A percentile compares a stretch with the other conserved stretches of the same genome.
These are phyloP conservation scores for Cystobasidium slooffiae DNA, from an alignment of 1,284 basidiomycete species.

Conservation along the genomic window DNA sequence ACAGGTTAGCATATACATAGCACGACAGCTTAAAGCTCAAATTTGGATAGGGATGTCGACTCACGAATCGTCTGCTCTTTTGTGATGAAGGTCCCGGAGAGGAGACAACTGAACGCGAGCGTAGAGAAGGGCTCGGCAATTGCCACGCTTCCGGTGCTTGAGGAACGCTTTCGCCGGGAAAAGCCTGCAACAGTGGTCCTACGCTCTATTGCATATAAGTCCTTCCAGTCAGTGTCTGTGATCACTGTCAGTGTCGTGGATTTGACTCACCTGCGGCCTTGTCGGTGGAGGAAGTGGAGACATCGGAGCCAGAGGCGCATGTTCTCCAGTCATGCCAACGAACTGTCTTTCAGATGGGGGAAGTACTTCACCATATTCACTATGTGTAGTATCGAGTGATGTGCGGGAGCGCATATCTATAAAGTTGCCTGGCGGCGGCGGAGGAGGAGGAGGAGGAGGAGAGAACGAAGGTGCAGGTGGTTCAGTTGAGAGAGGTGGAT, in stretches of 20 bases:
- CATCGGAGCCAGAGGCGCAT: not conserved
- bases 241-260: not conserved
- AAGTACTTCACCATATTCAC: conserved; percentile 1
- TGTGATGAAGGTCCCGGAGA: not conserved
- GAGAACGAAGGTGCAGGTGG: not conserved
- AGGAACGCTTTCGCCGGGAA: not conserved
- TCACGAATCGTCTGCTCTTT: not conserved
- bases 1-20: not conserved
- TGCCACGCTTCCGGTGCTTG: conserved; percentile 3
- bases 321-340: not conserved
- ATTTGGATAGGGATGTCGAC: no score
- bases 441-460: not conserved
- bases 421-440: not conserved
- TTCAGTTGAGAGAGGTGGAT: not conserved
- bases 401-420: not conserved
- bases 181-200: not conserved
- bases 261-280: not conserved
- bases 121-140: conserved; percentile 8
- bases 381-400: not conserved
- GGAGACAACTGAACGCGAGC: conserved; percentile 14
- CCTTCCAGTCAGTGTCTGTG: not conserved
- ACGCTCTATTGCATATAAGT: not conserved
- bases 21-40: not conserved
- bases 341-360: conserved; percentile 7
- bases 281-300: not conserved